phyloP scores from a whole-genome alignment of 495 filamentous ascomycete genomes.

The Lasiosphaeris hirsuta region DNA sequence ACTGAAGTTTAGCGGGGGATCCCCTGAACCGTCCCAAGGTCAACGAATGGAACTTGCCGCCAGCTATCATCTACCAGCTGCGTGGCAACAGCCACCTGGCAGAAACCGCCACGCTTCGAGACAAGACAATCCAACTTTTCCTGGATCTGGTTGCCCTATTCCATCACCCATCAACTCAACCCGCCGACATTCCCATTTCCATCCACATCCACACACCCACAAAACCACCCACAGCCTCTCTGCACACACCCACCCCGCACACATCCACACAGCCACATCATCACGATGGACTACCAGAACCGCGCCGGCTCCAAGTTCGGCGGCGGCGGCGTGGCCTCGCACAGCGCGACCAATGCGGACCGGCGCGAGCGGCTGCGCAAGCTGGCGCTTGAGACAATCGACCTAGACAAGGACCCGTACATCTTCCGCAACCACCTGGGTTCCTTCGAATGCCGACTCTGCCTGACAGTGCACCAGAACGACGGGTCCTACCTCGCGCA shows the following conservation, averaged over 20 bases:
- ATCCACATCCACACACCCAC: background rate
- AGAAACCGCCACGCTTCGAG: too few species aligned
- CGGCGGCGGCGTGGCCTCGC: conserved; percentile 92
- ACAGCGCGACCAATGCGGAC: conserved; percentile 92
- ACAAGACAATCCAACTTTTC: too few species aligned
- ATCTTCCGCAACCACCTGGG: conserved; percentile 99
- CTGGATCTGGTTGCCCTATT: background rate
- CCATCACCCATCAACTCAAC: background rate
- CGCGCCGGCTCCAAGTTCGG: conserved; percentile 97
- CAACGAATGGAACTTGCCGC: too few species aligned
- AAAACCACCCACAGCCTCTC: background rate
- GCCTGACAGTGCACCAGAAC: conserved; percentile 98
- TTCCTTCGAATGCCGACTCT: conserved; percentile 96
- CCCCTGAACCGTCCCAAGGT: too few species aligned
- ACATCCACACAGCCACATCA: background rate
- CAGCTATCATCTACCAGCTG: too few species aligned
- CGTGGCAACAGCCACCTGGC: too few species aligned
- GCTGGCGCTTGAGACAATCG: conserved; percentile 96
- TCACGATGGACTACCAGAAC: conserved; percentile 69
- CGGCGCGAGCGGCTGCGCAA: conserved; percentile 95
- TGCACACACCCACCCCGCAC: background rate
- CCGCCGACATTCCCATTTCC: background rate
- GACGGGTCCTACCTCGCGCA: conserved; percentile 99
- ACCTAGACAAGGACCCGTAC: conserved; percentile 98
- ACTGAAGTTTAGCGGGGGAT: too few species aligned